phyloP scores from a whole-genome alignment of 1,284 basidiomycete species.

The Ustilago bromivora region DNA sequence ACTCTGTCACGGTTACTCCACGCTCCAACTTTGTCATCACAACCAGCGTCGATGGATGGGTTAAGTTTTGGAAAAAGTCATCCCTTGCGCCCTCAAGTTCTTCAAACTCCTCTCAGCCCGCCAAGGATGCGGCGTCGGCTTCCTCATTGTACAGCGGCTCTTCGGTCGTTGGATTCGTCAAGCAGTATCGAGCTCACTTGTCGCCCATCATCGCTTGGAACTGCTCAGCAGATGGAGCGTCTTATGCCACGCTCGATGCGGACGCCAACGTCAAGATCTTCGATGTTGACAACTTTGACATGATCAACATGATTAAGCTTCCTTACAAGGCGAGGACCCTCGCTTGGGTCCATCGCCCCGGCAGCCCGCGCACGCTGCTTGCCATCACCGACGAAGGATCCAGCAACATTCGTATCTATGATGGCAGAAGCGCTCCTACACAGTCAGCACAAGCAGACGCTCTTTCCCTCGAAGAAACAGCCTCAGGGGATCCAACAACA shows the following conservation, averaged over 20 bases:
- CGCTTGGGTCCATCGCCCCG: conserved; percentile 86
- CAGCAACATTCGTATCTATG: conserved; percentile 86
- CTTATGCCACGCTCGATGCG: conserved; percentile 80
- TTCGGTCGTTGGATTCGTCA: conserved; percentile 69
- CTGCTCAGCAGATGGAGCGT: conserved; percentile 90
- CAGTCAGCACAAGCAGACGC: not conserved
- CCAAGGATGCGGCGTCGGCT: not conserved
- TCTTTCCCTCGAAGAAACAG: not conserved
- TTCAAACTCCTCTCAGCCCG: conserved; percentile 74
- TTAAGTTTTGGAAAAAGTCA: conserved; percentile 99
- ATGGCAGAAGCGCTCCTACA: conserved; percentile 75
- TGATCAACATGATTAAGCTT: conserved; percentile 98
- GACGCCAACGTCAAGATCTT: conserved; percentile 83
- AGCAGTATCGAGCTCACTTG: conserved; percentile 81
- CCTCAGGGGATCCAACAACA: not conserved
- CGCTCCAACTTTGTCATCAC: conserved; percentile 83
- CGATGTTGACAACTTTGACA: conserved; percentile 97
- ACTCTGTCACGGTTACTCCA: conserved; percentile 77
- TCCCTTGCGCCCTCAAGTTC: conserved; percentile 80
- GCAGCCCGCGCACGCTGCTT: conserved; percentile 86
- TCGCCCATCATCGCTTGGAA: conserved; percentile 82
- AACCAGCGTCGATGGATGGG: conserved; percentile 91
- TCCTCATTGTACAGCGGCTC: conserved; percentile 29
- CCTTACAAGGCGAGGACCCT: conserved; percentile 49
- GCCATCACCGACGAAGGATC: conserved; percentile 86